Base-by-base conservation (phyloP, 2,329 filamentous ascomycete genomes). In the Aureobasidium mangrovei region DNA sequence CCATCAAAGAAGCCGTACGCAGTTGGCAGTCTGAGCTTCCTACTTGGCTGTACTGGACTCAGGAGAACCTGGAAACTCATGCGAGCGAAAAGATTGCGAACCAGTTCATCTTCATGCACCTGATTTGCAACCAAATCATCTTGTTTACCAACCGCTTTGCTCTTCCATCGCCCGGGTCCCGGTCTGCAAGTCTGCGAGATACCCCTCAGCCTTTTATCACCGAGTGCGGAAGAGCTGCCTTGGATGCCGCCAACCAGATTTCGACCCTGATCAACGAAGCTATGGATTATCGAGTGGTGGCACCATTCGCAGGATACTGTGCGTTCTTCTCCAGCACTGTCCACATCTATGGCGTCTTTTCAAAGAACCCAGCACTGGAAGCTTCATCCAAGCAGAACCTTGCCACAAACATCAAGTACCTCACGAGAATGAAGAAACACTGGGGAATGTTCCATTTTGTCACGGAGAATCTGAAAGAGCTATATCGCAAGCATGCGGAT, bases 391-490 rank as follows among this genome's bases (percentile, higher is more conserved):
- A 94, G 71, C 82, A 84, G 60, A 91, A 95, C 63, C 75, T 96
- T 12, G 83, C 86, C 1, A 87, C 84, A 60, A 97, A 95, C 60
- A 86, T 97, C 63, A 88, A 86, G 64, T 97, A 93, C 63, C 73
- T 98, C 42, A 85, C 86, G 53, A 93, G 88, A 70, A 95, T 97
- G 88, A 96, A 95, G 75, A 88, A 88, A 57, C 91, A 93, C 64
- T 98, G 93, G 93, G 93, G 91, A 57, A 95, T 96, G 86, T 96
- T 97, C 66, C 88, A 95, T 67, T 96, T 90, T 72, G 91, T 97
- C 80, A 85, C 89, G 0, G 91, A 97, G 66, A 93, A 91, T 63
- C 78, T 96, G 35, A 90, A 93, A 57, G 86, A 91, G 53, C 83
- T 94, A 58, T 98, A 95, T 66, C 82, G 86, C 49, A 81, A 83